Conservation (phyloP, 805 yeast species). For the Osmozyma mogii region DNA sequence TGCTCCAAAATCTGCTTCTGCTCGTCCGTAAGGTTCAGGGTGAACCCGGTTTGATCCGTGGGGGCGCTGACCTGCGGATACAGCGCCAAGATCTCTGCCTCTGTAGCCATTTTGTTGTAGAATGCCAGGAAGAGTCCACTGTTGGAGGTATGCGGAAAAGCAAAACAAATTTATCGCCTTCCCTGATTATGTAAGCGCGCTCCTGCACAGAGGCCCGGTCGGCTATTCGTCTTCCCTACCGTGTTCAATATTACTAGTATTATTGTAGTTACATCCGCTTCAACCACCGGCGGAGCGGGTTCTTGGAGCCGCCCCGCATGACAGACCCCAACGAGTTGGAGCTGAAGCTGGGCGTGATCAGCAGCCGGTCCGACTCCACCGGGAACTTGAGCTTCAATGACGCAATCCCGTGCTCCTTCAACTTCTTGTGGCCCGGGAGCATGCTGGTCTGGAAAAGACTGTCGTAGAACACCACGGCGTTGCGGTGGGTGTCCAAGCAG, state of each 20-base stretch:
- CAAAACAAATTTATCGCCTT: no score
- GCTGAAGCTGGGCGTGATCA: conserved; percentile 14
- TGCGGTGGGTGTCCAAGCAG: conserved; percentile 24
- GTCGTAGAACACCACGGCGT: conserved; percentile 25
- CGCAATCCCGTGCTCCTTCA: conserved; percentile 25
- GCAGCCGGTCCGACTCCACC: conserved; percentile 7
- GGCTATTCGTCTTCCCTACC: no score
- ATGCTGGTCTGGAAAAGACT: conserved; percentile 11
- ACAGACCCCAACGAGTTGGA: conserved; percentile 17
- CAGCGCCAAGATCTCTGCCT: conserved; percentile 41
- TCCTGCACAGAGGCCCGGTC: no score
- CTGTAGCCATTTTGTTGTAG: conserved; percentile 20
- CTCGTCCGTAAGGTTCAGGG: conserved; percentile 66
- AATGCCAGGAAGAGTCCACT: no score
- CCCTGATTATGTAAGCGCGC: no score
- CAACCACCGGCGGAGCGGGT: conserved; percentile 36
- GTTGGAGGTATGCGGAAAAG: no score
- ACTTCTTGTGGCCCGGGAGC: conserved; percentile 18
- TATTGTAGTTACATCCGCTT: no score
- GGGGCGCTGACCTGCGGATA: conserved; percentile 66
- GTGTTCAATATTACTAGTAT: no score
- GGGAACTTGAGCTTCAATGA: conserved; percentile 25
- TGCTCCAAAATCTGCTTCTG: conserved; percentile 55
- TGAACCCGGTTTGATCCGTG: conserved; percentile 62
- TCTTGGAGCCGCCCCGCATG: conserved; percentile 19